These are phyloP conservation scores for Echria macrotheca DNA, from an alignment of 495 filamentous ascomycete genomes.

Conservation along the genomic window DNA sequence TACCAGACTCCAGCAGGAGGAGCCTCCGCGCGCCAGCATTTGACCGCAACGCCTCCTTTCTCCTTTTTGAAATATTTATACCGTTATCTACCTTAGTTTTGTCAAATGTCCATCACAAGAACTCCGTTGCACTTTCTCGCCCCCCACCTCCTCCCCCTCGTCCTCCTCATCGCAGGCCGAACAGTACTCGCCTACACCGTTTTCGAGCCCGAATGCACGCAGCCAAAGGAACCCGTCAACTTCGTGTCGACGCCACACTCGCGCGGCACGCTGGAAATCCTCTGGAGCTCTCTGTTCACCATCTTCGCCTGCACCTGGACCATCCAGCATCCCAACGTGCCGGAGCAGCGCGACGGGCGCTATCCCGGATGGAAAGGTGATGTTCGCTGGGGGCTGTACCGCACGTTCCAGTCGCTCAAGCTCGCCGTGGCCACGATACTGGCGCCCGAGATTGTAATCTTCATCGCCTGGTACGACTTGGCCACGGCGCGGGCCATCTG, in stretches of 20 bases:
- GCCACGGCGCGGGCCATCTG: neutral
- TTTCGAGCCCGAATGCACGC: neutral
- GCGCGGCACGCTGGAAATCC: conserved; percentile 8
- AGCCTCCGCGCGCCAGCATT: too few relatives aligned
- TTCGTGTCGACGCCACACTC: conserved; percentile 1
- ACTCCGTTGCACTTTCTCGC: too few relatives aligned
- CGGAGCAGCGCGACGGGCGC: neutral
- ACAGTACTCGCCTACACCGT: neutral
- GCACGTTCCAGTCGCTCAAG: neutral
- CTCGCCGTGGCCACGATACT: neutral
- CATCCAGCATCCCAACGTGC: conserved; percentile 8
- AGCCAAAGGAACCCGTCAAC: neutral
- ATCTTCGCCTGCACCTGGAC: conserved; percentile 8
- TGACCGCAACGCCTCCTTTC: too few relatives aligned
- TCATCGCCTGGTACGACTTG: neutral
- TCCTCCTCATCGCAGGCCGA: neutral
- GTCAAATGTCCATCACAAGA: too few relatives aligned
- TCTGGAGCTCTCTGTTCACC: conserved; percentile 10
- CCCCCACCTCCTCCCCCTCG: too few relatives aligned
- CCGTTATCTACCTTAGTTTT: too few relatives aligned
- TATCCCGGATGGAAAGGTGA: neutral
- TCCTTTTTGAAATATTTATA: too few relatives aligned
- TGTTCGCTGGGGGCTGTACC: neutral
- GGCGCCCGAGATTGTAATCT: conserved; percentile 5
- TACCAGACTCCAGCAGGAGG: too few relatives aligned